Percentiles rank a stretch among this genome's conserved stretches.
Conservation (phyloP, 2,329 filamentous ascomycete species). For the Fusarium nygamai region DNA sequence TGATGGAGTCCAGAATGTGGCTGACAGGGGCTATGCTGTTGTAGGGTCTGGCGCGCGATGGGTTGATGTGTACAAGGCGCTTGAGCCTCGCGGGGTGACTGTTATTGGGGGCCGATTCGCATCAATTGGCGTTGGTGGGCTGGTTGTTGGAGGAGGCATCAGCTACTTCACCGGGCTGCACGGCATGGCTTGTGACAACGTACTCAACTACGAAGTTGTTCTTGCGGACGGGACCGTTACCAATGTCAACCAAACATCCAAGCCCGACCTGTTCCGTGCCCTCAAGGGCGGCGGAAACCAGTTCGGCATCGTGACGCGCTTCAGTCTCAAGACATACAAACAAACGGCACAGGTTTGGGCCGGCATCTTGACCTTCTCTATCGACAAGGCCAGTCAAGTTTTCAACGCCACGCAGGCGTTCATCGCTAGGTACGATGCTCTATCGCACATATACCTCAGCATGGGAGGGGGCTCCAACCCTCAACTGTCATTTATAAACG, state of each 20-base stretch:
- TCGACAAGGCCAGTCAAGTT: neutral
- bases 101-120: neutral
- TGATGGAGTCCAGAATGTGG: neutral
- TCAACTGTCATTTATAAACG: neutral
- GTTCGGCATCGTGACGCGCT: neutral
- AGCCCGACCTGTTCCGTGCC: neutral
- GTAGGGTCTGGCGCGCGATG: neutral
- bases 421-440: neutral
- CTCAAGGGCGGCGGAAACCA: neutral
- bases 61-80: neutral
- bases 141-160: neutral
- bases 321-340: neutral
- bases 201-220: neutral
- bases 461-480: neutral
- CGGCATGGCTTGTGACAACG: neutral
- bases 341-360: neutral
- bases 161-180: neutral
- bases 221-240: fast-evolving
- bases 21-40: neutral
- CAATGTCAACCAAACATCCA: neutral
- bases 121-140: neutral
- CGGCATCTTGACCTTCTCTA: neutral
- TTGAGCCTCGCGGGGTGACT: neutral
- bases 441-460: neutral
- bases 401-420: neutral